A percentile compares a stretch with the other conserved stretches of the same genome.
These are phyloP conservation scores for Artemisia argyi DNA, from an alignment of 129 eudicot species.

Conservation along the genomic window DNA sequence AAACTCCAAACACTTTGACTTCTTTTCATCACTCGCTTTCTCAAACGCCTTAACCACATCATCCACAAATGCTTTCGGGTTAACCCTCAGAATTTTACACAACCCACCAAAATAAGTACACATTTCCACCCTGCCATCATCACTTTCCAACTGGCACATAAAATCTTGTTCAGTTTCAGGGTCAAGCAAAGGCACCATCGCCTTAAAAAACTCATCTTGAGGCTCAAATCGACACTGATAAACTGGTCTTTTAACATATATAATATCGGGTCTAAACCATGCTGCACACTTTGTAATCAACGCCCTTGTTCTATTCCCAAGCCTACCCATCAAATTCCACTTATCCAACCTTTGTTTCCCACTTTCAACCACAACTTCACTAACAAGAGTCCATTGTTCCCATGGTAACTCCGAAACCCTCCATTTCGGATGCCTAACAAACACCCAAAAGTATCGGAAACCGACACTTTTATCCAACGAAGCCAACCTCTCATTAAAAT, in stretches of 20 bases:
- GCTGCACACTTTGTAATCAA: conserved; percentile 88
- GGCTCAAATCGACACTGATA: conserved; percentile 93
- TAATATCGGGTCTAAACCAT: conserved; percentile 92
- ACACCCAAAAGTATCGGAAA: conserved; percentile 79
- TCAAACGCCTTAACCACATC: conserved; percentile 88
- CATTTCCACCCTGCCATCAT: conserved; percentile 72
- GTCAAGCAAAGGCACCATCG: conserved; percentile 72
- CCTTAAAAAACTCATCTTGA: conserved; percentile 71
- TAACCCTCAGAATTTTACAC: conserved; percentile 74
- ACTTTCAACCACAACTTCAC: conserved; percentile 84
- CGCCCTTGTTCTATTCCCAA: conserved; percentile 70
- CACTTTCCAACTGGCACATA: conserved; percentile 68
- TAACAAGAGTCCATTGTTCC: conserved; percentile 93
- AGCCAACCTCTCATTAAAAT: conserved; percentile 59
- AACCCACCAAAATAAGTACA: conserved; percentile 86
- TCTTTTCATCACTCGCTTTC: conserved; percentile 78
- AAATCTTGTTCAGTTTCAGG: conserved; percentile 73
- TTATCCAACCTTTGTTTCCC: conserved; percentile 93
- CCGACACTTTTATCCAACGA: conserved; percentile 51
- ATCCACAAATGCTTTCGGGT: conserved; percentile 86
- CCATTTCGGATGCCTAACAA: conserved; percentile 93
- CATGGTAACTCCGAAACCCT: conserved; percentile 78
- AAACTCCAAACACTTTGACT: conserved; percentile 76
- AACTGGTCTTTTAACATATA: conserved; percentile 84
- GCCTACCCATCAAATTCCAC: conserved; percentile 95